Percentiles rank a stretch among this genome's conserved stretches.
phyloP scores from a whole-genome alignment of 208 protist species.

The Vickermania ingenoplastis region DNA sequence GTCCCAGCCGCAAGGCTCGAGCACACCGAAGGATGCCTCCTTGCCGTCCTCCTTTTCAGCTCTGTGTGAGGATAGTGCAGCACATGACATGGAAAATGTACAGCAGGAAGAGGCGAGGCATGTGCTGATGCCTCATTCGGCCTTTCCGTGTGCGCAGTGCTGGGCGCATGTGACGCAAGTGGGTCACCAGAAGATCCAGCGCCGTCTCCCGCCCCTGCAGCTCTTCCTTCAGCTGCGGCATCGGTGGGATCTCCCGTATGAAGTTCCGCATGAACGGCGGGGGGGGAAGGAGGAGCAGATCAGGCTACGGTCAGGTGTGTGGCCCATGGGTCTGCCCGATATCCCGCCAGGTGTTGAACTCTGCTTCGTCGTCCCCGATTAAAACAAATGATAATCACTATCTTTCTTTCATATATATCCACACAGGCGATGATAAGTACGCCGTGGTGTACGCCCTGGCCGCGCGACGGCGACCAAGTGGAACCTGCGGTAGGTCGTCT shows the following conservation, averaged over 20 bases:
- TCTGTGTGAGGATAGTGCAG: too few relatives aligned
- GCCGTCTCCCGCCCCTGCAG: conserved; percentile 21
- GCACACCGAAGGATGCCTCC: too few relatives aligned
- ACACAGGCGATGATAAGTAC: background rate
- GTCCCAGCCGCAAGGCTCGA: too few relatives aligned
- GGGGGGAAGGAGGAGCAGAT: background rate
- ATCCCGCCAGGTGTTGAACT: too few relatives aligned
- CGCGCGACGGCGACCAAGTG: conserved; percentile 64
- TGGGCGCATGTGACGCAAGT: conserved; percentile 53
- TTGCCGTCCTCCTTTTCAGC: too few relatives aligned
- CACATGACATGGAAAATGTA: too few relatives aligned
- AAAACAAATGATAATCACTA: too few relatives aligned
- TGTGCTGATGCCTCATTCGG: background rate
- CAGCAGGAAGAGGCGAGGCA: too few relatives aligned
- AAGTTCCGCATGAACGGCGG: background rate
- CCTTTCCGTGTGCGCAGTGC: conserved; percentile 57
- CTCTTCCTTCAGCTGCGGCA: conserved; percentile 22
- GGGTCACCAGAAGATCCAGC: conserved; percentile 23
- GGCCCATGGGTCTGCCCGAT: too few relatives aligned
- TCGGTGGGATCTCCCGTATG: conserved; percentile 5
- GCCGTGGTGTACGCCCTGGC: conserved; percentile 57
- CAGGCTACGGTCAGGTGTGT: background rate
- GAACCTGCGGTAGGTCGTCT: conserved; percentile 58
- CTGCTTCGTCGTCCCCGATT: too few relatives aligned
- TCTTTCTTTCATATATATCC: too few relatives aligned